phyloP scores from a whole-genome alignment of 495 filamentous ascomycete genomes.

The Parachaetomium inaequale region DNA sequence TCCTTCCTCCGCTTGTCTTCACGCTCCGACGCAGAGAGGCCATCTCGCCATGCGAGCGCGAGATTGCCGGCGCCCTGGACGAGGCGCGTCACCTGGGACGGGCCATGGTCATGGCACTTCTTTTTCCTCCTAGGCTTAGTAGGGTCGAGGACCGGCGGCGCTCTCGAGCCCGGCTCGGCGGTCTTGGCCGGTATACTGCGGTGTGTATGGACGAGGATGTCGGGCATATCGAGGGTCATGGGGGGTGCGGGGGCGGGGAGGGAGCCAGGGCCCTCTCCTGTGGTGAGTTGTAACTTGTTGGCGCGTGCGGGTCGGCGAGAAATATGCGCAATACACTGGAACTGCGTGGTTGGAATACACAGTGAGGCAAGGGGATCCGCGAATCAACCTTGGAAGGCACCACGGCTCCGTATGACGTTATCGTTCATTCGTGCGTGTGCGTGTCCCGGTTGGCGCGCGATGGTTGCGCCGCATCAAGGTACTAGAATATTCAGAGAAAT shows the following conservation, averaged over 20 bases:
- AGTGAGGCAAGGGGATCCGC: no score
- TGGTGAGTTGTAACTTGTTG: background rate
- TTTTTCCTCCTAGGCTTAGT: slow-evolving; percentile 17
- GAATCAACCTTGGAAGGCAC: no score
- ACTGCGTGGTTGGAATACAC: no score
- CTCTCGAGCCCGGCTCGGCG: slow-evolving; percentile 3
- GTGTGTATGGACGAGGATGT: slow-evolving; percentile 26
- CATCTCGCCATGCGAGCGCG: slow-evolving; percentile 52
- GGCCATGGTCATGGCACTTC: slow-evolving; percentile 4
- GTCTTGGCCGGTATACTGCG: slow-evolving; percentile 15
- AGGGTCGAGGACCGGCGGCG: background rate
- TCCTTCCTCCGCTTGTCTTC: slow-evolving; percentile 48
- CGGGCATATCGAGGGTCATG: slow-evolving; percentile 22
- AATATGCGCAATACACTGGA: no score
- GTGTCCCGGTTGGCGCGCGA: no score
- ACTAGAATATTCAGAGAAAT: background rate
- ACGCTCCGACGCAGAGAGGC: slow-evolving; percentile 53
- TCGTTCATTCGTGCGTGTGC: no score
- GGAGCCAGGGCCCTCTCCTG: background rate
- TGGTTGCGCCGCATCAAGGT: no score
- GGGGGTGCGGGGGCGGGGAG: background rate
- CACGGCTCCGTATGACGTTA: no score
- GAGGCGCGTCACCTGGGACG: slow-evolving; percentile 21
- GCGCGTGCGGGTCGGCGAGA: no score
- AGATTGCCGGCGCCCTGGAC: slow-evolving; percentile 42